Conservation (phyloP, 2,329 filamentous ascomycete genomes). For the Pseudomassariella vexata region DNA sequence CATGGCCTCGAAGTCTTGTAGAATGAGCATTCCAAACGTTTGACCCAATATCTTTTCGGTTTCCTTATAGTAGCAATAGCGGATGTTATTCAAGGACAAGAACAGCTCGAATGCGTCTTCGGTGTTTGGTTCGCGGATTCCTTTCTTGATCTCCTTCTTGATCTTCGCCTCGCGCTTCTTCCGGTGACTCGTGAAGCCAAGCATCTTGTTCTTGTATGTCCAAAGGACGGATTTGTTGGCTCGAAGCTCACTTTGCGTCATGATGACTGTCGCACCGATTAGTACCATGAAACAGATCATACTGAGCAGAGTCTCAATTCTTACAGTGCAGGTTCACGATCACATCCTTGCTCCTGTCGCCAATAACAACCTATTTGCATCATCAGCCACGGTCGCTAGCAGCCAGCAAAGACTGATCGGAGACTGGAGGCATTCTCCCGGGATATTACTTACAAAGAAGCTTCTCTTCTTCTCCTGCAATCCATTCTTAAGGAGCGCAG, state of each 20-base stretch:
- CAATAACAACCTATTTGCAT: no score
- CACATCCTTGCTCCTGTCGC: slow-evolving; percentile 89
- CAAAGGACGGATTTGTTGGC: slow-evolving; percentile 95
- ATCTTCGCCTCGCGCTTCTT: slow-evolving; percentile 99
- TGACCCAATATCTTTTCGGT: slow-evolving; percentile 98
- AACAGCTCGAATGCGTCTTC: slow-evolving; percentile 98
- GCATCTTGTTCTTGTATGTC: slow-evolving; percentile 97
- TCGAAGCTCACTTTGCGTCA: slow-evolving; percentile 84
- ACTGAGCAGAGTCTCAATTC: no score
- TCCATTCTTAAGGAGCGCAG: slow-evolving; percentile 85
- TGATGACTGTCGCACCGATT: no score
- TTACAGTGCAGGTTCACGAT: slow-evolving; percentile 70
- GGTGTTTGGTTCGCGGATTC: slow-evolving; percentile 83
- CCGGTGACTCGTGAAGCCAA: slow-evolving; percentile 90
- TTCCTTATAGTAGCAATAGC: slow-evolving; percentile 99
- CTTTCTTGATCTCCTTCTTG: slow-evolving; percentile 95
- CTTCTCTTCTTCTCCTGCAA: slow-evolving; percentile 94
- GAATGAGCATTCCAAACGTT: slow-evolving; percentile 96
- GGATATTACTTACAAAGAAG: no score
- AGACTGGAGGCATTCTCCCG: no score
- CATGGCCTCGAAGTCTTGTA: slow-evolving; percentile 96
- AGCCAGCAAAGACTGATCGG: no score
- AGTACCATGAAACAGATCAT: slow-evolving; percentile 48
- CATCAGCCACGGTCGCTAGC: no score
- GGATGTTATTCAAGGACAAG: slow-evolving; percentile 91